A percentile compares a stretch with the other conserved stretches of the same genome.
These are phyloP conservation scores for Linum trigynum DNA, from an alignment of 345 rosid genomes.

Conservation along the genomic window DNA sequence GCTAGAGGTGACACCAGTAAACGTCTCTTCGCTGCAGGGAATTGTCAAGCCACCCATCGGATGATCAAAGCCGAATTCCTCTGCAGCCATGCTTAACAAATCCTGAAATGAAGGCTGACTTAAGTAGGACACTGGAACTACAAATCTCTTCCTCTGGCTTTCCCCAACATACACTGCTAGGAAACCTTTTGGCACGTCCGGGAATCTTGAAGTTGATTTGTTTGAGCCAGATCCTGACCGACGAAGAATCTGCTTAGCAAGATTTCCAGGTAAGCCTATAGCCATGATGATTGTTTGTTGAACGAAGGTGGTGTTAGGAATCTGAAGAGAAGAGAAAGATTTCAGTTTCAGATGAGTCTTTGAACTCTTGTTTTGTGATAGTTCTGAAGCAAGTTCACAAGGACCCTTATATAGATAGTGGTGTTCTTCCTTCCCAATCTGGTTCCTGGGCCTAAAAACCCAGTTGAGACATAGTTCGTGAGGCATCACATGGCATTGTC, in stretches of 20 bases:
- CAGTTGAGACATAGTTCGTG: no score
- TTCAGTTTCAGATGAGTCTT: background rate
- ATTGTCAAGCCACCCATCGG: background rate
- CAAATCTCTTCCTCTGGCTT: background rate
- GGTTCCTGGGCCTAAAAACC: no score
- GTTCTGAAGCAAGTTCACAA: background rate
- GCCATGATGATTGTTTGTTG: background rate
- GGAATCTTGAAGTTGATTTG: background rate
- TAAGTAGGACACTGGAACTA: slow-evolving; percentile 1
- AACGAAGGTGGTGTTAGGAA: background rate
- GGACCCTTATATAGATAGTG: background rate
- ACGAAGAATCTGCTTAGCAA: slow-evolving; percentile 4
- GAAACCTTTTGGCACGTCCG: slow-evolving; percentile 1
- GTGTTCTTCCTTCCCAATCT: no score
- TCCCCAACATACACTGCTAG: slow-evolving; percentile 2
- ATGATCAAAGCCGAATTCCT: slow-evolving; percentile 2
- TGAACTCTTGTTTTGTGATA: background rate
- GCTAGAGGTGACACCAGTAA: background rate
- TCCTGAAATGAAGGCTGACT: slow-evolving; percentile 2
- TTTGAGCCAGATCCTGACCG: background rate
- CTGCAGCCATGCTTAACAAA: background rate
- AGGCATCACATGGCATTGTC: no score
- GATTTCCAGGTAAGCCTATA: background rate
- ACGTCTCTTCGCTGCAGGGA: background rate
- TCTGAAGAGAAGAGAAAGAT: background rate